Conservation (phyloP, 2,329 filamentous ascomycete species). For the Scytalidium sp. region DNA sequence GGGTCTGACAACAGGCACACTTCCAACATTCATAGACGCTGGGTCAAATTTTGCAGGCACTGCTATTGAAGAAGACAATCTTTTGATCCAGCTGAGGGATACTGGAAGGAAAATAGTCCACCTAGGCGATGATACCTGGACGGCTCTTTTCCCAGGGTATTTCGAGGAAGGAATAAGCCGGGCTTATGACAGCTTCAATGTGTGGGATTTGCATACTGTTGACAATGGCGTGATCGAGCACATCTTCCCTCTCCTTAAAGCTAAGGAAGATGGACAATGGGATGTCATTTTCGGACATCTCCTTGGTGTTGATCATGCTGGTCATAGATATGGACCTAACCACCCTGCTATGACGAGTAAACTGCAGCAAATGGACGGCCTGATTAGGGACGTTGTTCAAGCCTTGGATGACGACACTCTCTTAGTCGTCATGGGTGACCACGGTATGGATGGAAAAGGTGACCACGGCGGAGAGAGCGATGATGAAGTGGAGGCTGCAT, state of each 20-base stretch:
- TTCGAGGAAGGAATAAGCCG: constrained; percentile 84
- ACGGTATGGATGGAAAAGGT: constrained; percentile 96
- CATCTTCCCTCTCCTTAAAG: constrained; percentile 76
- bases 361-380: constrained; percentile 82
- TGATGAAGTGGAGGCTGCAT: constrained; percentile 87
- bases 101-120: constrained; percentile 80
- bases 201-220: constrained; percentile 95
- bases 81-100: constrained; percentile 61
- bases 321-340: constrained; percentile 91
- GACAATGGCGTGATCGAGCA: constrained; percentile 94
- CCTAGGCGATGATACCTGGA: constrained; percentile 97
- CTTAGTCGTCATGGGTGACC: constrained; percentile 96
- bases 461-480: constrained; percentile 98
- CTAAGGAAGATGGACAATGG: constrained; percentile 68
- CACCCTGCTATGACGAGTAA: constrained; percentile 91
- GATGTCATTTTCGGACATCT: constrained; percentile 95
- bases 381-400: constrained; percentile 69
- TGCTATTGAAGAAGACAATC: constrained; percentile 89
- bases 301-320: constrained; percentile 93
- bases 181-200: constrained; percentile 96
- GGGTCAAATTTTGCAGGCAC: constrained; percentile 95
- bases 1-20: constrained; percentile 88
- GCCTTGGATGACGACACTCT: constrained; percentile 81
- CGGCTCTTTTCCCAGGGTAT: constrained; percentile 86
- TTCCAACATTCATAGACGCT: constrained; percentile 91